These are phyloP conservation scores for Fusarium beomiforme DNA, from an alignment of 2,329 filamentous ascomycete genomes.

Conservation along the genomic window DNA sequence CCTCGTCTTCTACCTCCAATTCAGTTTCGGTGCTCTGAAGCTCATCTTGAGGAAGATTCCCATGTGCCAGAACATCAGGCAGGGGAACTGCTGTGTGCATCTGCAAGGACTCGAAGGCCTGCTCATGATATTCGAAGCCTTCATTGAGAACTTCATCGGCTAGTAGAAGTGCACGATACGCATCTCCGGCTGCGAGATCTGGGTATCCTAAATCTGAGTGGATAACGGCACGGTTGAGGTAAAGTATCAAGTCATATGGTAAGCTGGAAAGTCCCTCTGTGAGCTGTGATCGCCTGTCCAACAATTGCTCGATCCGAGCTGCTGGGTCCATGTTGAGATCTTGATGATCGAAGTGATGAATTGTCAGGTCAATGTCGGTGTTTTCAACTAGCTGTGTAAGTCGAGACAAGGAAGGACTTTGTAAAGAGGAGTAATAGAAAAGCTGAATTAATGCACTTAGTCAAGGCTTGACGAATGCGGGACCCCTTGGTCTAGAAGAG, in stretches of 20 bases:
- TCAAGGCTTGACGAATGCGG: constrained; percentile 12
- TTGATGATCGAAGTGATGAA: not conserved
- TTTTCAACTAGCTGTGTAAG: constrained; percentile 3
- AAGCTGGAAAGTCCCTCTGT: constrained; percentile 63
- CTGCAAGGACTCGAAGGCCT: constrained; percentile 64
- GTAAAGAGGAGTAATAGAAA: constrained; percentile 11
- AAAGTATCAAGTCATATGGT: constrained; percentile 71
- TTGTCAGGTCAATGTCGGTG: not conserved
- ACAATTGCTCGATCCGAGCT: constrained; percentile 55
- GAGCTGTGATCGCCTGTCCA: constrained; percentile 64
- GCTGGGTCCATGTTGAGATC: constrained; percentile 46
- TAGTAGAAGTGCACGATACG: constrained; percentile 88
- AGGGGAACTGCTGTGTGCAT: constrained; percentile 48
- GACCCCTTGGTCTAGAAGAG: constrained; percentile 13
- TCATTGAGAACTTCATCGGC: constrained; percentile 83
- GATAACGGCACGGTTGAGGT: constrained; percentile 74
- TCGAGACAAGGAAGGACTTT: not conserved
- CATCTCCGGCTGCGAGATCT: constrained; percentile 89
- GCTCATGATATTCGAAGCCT: constrained; percentile 83
- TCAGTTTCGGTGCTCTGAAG: constrained; percentile 47
- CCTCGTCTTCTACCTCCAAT: constrained; percentile 47
- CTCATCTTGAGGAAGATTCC: constrained; percentile 52
- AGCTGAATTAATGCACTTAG: constrained; percentile 16
- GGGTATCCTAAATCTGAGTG: constrained; percentile 84
- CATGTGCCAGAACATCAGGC: constrained; percentile 59